Evolutionary conservation across 768 basidiomycete species (phyloP).

Genomic region (Leccinum uliginosum): DNA sequence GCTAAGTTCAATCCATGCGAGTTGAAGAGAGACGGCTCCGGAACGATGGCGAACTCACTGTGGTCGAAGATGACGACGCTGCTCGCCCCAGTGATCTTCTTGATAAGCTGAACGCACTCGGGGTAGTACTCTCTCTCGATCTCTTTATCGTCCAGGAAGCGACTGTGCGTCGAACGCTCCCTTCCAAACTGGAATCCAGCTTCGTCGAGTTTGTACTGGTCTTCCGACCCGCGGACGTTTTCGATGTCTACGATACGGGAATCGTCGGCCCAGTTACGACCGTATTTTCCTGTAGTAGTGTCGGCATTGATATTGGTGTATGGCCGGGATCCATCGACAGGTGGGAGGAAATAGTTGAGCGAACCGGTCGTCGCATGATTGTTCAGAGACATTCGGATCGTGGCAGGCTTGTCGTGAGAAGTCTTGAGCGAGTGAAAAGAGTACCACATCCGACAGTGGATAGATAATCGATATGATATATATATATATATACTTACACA

Average conservation of each 20-base stretch:
- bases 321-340: slow-evolving; percentile 16
- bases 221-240: slow-evolving; percentile 34
- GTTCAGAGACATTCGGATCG: slow-evolving; percentile 7
- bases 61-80: slow-evolving; percentile 40
- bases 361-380: slow-evolving; percentile 17
- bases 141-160: slow-evolving; percentile 34
- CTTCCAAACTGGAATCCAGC: slow-evolving; percentile 35
- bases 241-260: slow-evolving; percentile 20
- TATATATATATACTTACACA: slow-evolving; percentile 23
- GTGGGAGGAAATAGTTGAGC: slow-evolving; percentile 18
- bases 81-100: slow-evolving; percentile 36
- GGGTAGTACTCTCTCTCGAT: slow-evolving; percentile 37
- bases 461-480: no score
- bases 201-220: slow-evolving; percentile 28
- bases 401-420: neutral
- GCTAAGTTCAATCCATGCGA: slow-evolving; percentile 26
- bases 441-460: slow-evolving; percentile 24
- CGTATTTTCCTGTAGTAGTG: slow-evolving; percentile 5
- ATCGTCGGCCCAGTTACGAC: slow-evolving; percentile 23
- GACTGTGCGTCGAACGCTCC: slow-evolving; percentile 19
- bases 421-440: slow-evolving; percentile 21
- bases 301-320: slow-evolving; percentile 19
- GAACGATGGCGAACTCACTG: no score
- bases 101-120: slow-evolving; percentile 36
- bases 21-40: neutral